Conservation (phyloP, 192 early-diverging fungal species). For the Obelidium mucronatum region DNA sequence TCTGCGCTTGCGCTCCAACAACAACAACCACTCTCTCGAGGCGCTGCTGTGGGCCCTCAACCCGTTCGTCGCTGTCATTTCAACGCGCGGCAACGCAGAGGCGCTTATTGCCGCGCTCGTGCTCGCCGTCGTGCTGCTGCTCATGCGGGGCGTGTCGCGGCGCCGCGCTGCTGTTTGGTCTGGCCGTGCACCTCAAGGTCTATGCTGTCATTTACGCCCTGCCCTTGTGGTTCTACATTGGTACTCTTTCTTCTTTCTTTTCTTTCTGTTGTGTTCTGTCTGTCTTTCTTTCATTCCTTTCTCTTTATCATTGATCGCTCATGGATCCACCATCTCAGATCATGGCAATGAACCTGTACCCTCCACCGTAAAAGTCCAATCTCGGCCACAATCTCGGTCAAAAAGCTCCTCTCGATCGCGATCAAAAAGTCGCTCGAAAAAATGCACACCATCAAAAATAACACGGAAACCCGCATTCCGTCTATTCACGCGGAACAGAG, state of each 20-base stretch:
- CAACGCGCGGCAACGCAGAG: conserved; percentile 94
- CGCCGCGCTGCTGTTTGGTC: conserved; percentile 77
- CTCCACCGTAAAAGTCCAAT: not conserved
- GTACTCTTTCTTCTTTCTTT: not conserved
- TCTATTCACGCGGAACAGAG: conserved; percentile 30
- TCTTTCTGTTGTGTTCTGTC: not conserved
- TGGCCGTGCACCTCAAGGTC: conserved; percentile 96
- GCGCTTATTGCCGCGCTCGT: conserved; percentile 82
- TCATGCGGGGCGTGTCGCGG: conserved; percentile 10
- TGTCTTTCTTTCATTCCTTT: no score
- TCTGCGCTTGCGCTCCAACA: not conserved
- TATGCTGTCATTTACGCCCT: conserved; percentile 96
- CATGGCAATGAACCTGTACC: not conserved
- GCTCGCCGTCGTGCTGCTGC: conserved; percentile 74
- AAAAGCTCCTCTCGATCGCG: not conserved
- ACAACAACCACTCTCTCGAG: conserved; percentile 6
- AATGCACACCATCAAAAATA: not conserved
- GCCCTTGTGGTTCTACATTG: conserved; percentile 69
- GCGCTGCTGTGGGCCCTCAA: conserved; percentile 87
- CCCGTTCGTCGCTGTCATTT: conserved; percentile 96
- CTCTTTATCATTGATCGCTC: no score
- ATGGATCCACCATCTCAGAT: no score
- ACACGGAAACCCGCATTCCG: no score
- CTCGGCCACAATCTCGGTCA: not conserved
- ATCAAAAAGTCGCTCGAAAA: not conserved